Evolutionary conservation across 2,329 filamentous ascomycete species (phyloP), one percentile per base, ranked within the genome.

Genomic region (Arthrobotrys sphaeroides): DNA sequence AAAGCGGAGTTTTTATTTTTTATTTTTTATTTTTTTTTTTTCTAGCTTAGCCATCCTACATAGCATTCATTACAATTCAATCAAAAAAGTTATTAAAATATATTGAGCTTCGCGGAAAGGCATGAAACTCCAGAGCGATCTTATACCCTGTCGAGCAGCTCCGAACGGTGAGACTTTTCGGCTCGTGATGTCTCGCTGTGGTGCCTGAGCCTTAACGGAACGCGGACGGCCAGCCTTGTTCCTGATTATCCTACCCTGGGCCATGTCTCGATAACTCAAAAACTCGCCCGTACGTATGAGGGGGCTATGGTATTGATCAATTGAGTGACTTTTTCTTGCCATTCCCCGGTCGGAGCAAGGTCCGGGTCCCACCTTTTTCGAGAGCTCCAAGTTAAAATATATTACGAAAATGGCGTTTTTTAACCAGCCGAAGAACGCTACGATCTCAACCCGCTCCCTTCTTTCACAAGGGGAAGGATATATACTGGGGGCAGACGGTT

Each of bases 351-450:
- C 43, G 16, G 18, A 6, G 5, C 45, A 38, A 18, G 42, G 36
- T 47, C 65, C 5, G 33, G 53, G 55, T 40, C 24, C 65, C 55
- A 61, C 55, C 31, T 60, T n/a, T 69, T 33, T 69, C 42, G 12
- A 61, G 65, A 69, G 65, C 65, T 69, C 47, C 65, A 36, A 69
- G 47, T 51, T 60, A 60, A 69, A 36, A 47, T 69, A 61, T 57
- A 72, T 72, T 72, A 57, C 57, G 42, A 69, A 43, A 64, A 72
- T 72, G 67, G 67, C 67, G 67, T 72, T 47, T 72, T 72, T 57
- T n/a, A n/a, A 22, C 67, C 55, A 51, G 59, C 47, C 57, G 55
- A 57, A 55, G 22, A 24, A 64, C n/a, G n/a, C n/a, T n/a, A n/a
- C 65, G 55, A 69, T 69, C 51, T n/a, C 28, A 61, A 26, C 55